Conservation (phyloP, 331 rosid genomes). For the Acacia pycnantha region DNA sequence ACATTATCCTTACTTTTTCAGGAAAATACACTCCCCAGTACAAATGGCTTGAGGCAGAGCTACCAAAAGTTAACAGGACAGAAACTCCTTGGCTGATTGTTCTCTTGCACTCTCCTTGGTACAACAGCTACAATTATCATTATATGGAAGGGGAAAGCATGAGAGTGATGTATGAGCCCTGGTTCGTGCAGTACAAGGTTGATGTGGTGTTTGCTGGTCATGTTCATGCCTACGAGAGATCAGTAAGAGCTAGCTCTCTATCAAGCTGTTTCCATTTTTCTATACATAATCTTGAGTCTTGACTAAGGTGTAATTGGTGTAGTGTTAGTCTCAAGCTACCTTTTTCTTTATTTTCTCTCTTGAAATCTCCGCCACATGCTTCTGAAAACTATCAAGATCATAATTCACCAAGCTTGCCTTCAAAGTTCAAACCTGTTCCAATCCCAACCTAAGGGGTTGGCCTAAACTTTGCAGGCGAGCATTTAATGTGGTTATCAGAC, state of each 20-base stretch:
- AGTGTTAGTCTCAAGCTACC: not conserved
- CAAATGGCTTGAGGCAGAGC: constrained; percentile 62
- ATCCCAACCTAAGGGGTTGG: not conserved
- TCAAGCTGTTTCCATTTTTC: not conserved
- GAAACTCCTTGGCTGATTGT: constrained; percentile 92
- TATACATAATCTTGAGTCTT: not conserved
- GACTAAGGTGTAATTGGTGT: not conserved
- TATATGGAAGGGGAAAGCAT: constrained; percentile 89
- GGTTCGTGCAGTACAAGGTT: constrained; percentile 81
- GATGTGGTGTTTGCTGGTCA: constrained; percentile 84
- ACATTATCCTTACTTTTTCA: constrained; percentile 15
- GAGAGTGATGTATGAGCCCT: constrained; percentile 73
- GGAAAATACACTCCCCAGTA: constrained; percentile 83
- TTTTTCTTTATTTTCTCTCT: not conserved
- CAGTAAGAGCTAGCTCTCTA: constrained; percentile 39
- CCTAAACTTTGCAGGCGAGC: not conserved
- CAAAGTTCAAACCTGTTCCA: not conserved
- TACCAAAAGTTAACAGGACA: constrained; percentile 65
- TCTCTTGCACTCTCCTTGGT: constrained; percentile 80
- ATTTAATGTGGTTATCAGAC: no score
- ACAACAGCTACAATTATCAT: constrained; percentile 74
- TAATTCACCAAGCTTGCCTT: not conserved
- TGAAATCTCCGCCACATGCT: not conserved
- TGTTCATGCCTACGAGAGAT: constrained; percentile 85
- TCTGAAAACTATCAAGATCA: not conserved